Evolutionary conservation across 371 early-diverging fungal genomes (phyloP).

Genomic region (Mortierella sp.): DNA sequence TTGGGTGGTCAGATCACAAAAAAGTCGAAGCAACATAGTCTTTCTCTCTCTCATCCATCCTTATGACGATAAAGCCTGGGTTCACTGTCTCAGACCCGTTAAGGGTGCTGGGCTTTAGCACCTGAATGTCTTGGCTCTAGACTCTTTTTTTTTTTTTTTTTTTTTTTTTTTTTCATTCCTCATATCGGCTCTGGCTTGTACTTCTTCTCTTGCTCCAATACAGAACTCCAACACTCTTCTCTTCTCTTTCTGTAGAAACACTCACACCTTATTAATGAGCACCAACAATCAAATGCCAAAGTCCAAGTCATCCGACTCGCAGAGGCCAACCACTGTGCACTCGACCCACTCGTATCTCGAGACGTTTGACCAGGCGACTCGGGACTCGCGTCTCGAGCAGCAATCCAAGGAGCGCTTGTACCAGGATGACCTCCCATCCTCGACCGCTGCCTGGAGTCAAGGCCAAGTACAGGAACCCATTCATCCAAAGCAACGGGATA

Average conservation of each 20-base stretch:
- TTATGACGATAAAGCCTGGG: neutral
- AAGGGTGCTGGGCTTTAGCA: neutral
- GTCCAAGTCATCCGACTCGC: neutral
- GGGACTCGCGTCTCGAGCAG: slow-evolving; percentile 16
- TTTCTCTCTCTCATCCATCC: too few species aligned
- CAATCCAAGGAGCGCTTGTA: neutral
- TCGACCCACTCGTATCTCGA: slow-evolving; percentile 39
- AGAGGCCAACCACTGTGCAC: slow-evolving; percentile 16
- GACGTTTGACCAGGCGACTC: slow-evolving; percentile 51
- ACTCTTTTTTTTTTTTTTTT: neutral
- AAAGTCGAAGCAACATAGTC: neutral
- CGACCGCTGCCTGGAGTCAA: too few species aligned
- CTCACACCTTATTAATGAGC: neutral
- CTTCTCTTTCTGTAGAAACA: neutral
- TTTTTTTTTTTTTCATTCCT: neutral
- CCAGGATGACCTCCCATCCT: too few species aligned
- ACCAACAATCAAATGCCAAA: neutral
- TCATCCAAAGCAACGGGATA: neutral
- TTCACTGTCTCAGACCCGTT: neutral
- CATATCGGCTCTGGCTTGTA: neutral
- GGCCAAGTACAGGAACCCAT: neutral
- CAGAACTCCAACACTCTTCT: neutral
- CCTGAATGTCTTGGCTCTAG: too few species aligned
- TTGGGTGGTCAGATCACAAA: slow-evolving; percentile 46
- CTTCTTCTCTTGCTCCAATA: neutral